Percentiles rank a stretch among this genome's conserved stretches.
These are phyloP conservation scores for Candida mesenterica DNA, from an alignment of 1,139 yeast genomes.

Conservation along the genomic window DNA sequence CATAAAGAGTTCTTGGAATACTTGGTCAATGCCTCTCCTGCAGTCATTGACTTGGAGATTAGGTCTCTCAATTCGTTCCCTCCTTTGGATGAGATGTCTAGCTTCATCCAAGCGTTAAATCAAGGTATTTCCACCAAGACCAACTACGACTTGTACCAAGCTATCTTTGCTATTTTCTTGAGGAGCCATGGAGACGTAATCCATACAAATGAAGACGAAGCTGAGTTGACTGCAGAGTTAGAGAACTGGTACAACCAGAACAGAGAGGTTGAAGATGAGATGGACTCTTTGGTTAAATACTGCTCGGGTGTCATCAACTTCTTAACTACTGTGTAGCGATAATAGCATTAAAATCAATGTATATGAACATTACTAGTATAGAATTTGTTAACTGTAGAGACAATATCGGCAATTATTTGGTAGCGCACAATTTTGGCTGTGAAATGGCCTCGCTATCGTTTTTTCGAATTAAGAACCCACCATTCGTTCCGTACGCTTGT, in stretches of 20 bases:
- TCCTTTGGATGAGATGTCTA: slow-evolving; percentile 61
- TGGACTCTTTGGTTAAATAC: slow-evolving; percentile 74
- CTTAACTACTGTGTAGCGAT: slow-evolving; percentile 10
- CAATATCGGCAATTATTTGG: too few species aligned
- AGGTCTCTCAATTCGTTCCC: slow-evolving; percentile 70
- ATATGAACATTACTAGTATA: background rate
- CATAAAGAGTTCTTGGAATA: slow-evolving; percentile 51
- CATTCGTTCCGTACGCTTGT: too few species aligned
- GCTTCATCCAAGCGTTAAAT: slow-evolving; percentile 65
- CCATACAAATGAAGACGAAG: slow-evolving; percentile 43
- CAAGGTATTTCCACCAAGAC: slow-evolving; percentile 55
- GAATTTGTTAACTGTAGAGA: too few species aligned
- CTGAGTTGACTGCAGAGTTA: slow-evolving; percentile 42
- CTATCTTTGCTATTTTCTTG: slow-evolving; percentile 72
- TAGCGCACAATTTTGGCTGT: too few species aligned
- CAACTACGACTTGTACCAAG: slow-evolving; percentile 72
- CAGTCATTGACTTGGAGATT: slow-evolving; percentile 81
- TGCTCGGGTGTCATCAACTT: slow-evolving; percentile 74
- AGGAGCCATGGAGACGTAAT: slow-evolving; percentile 83
- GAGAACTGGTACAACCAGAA: slow-evolving; percentile 51
- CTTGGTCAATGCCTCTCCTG: slow-evolving; percentile 68
- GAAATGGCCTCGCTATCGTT: too few species aligned
- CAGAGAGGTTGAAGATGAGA: slow-evolving; percentile 37
- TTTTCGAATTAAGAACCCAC: too few species aligned
- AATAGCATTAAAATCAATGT: background rate